Conservation (phyloP, 2,329 filamentous ascomycete species). For the Colletotrichum tofieldiae region DNA sequence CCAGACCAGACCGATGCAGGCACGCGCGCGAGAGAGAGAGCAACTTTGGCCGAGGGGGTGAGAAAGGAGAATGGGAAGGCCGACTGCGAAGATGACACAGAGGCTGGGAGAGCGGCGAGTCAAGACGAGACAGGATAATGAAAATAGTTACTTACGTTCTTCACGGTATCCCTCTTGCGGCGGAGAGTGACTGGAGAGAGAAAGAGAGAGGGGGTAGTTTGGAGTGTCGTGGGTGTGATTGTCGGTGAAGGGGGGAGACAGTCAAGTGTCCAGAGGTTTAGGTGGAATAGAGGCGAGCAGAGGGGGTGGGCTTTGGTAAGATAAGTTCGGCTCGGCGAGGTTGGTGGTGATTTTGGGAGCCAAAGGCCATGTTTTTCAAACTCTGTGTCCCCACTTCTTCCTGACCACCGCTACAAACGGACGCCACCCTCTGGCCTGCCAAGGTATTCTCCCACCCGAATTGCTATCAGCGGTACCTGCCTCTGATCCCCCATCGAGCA, state of each 20-base stretch:
- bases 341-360: conserved; percentile 49
- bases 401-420: conserved; percentile 39
- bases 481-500: not conserved
- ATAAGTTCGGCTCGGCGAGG: conserved; percentile 42
- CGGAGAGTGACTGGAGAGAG: conserved; percentile 28
- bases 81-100: conserved; percentile 32
- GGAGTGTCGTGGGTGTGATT: conserved; percentile 36
- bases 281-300: conserved; percentile 40
- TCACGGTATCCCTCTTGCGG: conserved; percentile 38
- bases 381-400: conserved; percentile 42
- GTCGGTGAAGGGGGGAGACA: conserved; percentile 42
- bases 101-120: conserved; percentile 19
- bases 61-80: conserved; percentile 29
- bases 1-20: conserved; percentile 41
- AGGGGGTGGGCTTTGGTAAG: conserved; percentile 43
- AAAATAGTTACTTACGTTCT: conserved; percentile 38
- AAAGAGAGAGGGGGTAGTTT: conserved; percentile 11
- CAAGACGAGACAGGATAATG: conserved; percentile 9
- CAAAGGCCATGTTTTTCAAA: conserved; percentile 44
- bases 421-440: conserved; percentile 36
- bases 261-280: conserved; percentile 42
- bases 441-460: conserved; percentile 24
- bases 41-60: conserved; percentile 41
- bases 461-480: conserved; percentile 11
- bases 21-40: conserved; percentile 39